A percentile compares a stretch with the other conserved stretches of the same genome.
These are phyloP conservation scores for Anaeramoeba ignava DNA, from an alignment of 78 protist genomes.

Conservation along the genomic window DNA sequence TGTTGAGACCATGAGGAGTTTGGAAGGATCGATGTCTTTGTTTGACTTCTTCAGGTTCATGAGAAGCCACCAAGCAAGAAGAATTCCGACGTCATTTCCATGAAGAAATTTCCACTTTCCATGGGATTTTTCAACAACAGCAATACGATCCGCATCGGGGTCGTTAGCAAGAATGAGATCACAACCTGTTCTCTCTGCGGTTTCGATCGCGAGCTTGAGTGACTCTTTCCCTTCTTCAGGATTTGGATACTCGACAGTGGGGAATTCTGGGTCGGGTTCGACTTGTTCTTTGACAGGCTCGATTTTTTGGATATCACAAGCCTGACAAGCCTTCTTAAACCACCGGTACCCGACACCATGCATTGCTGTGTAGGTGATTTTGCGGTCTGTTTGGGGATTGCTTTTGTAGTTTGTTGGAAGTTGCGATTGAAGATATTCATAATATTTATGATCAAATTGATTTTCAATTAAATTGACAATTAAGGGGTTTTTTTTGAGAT, in stretches of 20 bases:
- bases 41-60: background rate
- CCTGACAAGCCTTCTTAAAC: conserved; percentile 24
- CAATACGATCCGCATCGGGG: conserved; percentile 96
- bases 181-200: conserved; percentile 51
- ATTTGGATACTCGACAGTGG: conserved; percentile 90
- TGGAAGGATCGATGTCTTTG: background rate
- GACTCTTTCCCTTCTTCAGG: conserved; percentile 65
- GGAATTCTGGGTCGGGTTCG: conserved; percentile 89
- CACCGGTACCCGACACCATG: conserved; percentile 89
- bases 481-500: background rate
- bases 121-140: conserved; percentile 68
- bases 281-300: conserved; percentile 11
- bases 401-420: background rate
- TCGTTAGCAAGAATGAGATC: conserved; percentile 87
- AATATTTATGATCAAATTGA: conserved; percentile 9
- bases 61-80: conserved; percentile 79
- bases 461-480: conserved; percentile 14
- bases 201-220: conserved; percentile 31
- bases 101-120: conserved; percentile 78
- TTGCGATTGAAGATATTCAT: background rate
- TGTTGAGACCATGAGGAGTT: conserved; percentile 57
- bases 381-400: background rate
- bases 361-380: conserved; percentile 64
- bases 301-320: conserved; percentile 24
- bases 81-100: conserved; percentile 90